Conservation (phyloP, 768 basidiomycete species). For the Calvatia gigantea region DNA sequence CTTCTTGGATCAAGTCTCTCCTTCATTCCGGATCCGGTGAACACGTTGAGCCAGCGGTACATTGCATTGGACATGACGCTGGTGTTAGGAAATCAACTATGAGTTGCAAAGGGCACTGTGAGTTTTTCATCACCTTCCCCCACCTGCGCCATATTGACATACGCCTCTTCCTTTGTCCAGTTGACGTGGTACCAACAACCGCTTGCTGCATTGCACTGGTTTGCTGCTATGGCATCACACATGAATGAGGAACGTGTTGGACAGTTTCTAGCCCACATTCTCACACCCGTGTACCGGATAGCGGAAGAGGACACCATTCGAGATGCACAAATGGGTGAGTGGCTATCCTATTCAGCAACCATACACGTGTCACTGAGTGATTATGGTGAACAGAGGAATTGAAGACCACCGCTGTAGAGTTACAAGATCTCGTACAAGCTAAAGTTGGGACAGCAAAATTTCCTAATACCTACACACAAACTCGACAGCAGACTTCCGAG, state of each 20-base stretch:
- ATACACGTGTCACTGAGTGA: neutral
- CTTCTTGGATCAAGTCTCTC: too few relatives aligned
- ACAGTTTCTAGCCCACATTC: slow-evolving; percentile 75
- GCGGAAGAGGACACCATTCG: slow-evolving; percentile 82
- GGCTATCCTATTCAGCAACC: neutral
- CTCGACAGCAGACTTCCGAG: slow-evolving; percentile 66
- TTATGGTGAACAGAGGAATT: slow-evolving; percentile 60
- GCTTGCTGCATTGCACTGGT: slow-evolving; percentile 81
- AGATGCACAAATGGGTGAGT: slow-evolving; percentile 74
- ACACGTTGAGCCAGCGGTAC: too few relatives aligned
- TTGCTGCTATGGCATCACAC: slow-evolving; percentile 82
- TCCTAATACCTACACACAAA: slow-evolving; percentile 70
- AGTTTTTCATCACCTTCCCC: slow-evolving; percentile 19
- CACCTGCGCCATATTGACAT: too few relatives aligned
- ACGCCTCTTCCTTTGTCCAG: slow-evolving; percentile 39
- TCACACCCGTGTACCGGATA: slow-evolving; percentile 84
- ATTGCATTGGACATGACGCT: too few relatives aligned
- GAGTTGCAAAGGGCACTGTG: slow-evolving; percentile 42
- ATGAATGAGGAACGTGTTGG: slow-evolving; percentile 62
- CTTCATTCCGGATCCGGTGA: too few relatives aligned
- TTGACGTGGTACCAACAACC: slow-evolving; percentile 82
- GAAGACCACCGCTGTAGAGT: slow-evolving; percentile 75
- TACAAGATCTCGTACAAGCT: slow-evolving; percentile 81
- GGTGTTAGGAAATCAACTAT: too few relatives aligned
- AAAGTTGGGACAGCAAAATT: slow-evolving; percentile 88